Conservation (phyloP, 2,329 filamentous ascomycete genomes). For the Scorias spongiosa region DNA sequence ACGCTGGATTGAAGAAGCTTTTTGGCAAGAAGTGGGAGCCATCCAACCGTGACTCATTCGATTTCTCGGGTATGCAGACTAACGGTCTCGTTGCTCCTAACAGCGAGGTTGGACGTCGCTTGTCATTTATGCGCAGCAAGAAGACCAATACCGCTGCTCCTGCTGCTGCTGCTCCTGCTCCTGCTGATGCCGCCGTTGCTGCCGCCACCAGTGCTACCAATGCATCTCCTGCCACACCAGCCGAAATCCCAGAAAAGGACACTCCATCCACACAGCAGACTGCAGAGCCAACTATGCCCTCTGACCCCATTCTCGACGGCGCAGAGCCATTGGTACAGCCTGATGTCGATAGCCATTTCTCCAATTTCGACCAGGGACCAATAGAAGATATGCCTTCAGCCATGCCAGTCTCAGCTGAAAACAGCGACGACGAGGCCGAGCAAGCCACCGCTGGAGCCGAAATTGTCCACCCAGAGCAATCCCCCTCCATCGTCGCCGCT, state of each 20-base stretch:
- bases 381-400: conserved; percentile 77
- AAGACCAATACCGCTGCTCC: conserved; percentile 5
- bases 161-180: conserved; percentile 8
- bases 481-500: neutral
- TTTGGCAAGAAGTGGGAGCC: conserved; percentile 47
- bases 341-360: conserved; percentile 47
- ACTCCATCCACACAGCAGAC: neutral
- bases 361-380: conserved; percentile 75
- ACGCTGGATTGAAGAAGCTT: conserved; percentile 46
- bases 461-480: neutral
- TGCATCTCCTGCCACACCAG: neutral
- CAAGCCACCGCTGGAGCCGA: conserved; percentile 4
- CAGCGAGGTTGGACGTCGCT: conserved; percentile 21
- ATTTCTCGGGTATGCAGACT: conserved; percentile 31
- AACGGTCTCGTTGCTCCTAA: conserved; percentile 15
- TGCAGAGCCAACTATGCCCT: neutral
- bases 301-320: conserved; percentile 8
- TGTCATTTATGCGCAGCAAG: conserved; percentile 28
- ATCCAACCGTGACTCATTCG: conserved; percentile 28
- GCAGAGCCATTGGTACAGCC: conserved; percentile 44
- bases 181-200: conserved; percentile 8
- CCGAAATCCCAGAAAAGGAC: no score
- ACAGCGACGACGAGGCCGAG: conserved; percentile 1
- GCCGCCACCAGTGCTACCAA: conserved; percentile 4
- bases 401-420: conserved; percentile 35